These are phyloP conservation scores for Acacia pycnantha DNA, from an alignment of 331 rosid genomes.

Conservation along the genomic window DNA sequence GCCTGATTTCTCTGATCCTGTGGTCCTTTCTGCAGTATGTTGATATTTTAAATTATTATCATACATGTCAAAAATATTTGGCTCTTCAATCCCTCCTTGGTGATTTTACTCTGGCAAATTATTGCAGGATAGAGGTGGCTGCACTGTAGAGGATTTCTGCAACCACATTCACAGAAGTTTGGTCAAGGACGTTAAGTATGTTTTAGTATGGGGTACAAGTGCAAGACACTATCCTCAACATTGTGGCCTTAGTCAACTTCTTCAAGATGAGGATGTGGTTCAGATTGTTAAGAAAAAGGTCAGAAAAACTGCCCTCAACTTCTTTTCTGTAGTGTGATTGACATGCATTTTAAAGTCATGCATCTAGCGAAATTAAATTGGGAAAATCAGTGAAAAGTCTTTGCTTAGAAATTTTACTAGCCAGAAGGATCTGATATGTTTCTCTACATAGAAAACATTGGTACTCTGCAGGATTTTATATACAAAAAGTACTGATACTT, in stretches of 20 bases:
- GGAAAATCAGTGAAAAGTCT: no score
- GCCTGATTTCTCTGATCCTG: slow-evolving; percentile 74
- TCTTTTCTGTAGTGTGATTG: neutral
- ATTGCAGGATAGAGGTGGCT: slow-evolving; percentile 94
- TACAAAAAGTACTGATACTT: no score
- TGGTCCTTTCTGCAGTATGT: slow-evolving; percentile 91
- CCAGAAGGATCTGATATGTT: no score
- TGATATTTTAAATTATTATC: slow-evolving; percentile 9
- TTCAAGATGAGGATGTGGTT: slow-evolving; percentile 89
- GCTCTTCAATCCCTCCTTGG: neutral
- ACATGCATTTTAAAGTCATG: neutral
- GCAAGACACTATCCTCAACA: slow-evolving; percentile 96
- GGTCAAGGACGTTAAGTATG: slow-evolving; percentile 96
- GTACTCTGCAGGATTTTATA: no score
- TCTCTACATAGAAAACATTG: no score
- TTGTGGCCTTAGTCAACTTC: slow-evolving; percentile 42
- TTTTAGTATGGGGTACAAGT: slow-evolving; percentile 91
- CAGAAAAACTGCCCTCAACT: slow-evolving; percentile 3
- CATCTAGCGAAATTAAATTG: neutral
- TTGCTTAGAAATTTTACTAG: no score
- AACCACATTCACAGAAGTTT: slow-evolving; percentile 95
- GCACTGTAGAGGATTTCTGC: slow-evolving; percentile 93
- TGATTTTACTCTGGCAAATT: slow-evolving; percentile 28
- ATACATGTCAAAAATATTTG: neutral
- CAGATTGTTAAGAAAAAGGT: slow-evolving; percentile 99